These are phyloP conservation scores for Tuber indicum DNA, from an alignment of 495 filamentous ascomycete genomes.

Conservation along the genomic window DNA sequence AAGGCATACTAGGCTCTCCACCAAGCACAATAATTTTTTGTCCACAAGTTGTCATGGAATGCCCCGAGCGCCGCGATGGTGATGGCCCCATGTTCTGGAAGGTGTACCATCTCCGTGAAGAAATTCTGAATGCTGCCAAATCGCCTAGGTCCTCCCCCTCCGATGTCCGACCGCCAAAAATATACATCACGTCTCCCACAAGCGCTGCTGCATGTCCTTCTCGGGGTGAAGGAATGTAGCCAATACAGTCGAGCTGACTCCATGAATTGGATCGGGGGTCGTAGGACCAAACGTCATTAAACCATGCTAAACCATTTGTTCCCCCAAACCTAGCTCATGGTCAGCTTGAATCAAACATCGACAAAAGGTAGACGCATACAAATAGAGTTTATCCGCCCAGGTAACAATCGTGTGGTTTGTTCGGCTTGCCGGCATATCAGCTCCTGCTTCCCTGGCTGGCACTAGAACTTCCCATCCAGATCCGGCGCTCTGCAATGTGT, in stretches of 20 bases:
- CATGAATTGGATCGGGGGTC: constrained; percentile 76
- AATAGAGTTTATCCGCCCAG: constrained; percentile 86
- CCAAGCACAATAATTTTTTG: constrained; percentile 88
- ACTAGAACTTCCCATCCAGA: constrained; percentile 93
- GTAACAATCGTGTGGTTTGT: constrained; percentile 93
- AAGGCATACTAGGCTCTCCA: constrained; percentile 85
- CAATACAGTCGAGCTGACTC: constrained; percentile 87
- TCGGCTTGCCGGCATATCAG: constrained; percentile 75
- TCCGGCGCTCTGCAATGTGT: constrained; percentile 75
- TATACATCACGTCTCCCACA: constrained; percentile 97
- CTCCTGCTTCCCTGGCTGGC: constrained; percentile 61
- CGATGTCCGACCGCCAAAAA: constrained; percentile 94
- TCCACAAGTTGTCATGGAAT: constrained; percentile 92
- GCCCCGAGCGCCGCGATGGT: constrained; percentile 85
- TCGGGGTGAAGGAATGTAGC: constrained; percentile 85
- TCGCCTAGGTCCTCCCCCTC: constrained; percentile 89
- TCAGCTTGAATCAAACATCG: constrained; percentile 30
- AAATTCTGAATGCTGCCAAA: constrained; percentile 89
- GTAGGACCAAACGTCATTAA: constrained; percentile 97
- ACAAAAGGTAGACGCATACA: constrained; percentile 55
- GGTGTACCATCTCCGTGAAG: constrained; percentile 89
- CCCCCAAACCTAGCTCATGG: constrained; percentile 70
- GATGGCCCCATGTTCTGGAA: constrained; percentile 99
- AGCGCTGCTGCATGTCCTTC: constrained; percentile 93
- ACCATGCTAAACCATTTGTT: constrained; percentile 90